phyloP scores from a whole-genome alignment of 2,329 filamentous ascomycete genomes.

The Purpureocillium lavendulum region DNA sequence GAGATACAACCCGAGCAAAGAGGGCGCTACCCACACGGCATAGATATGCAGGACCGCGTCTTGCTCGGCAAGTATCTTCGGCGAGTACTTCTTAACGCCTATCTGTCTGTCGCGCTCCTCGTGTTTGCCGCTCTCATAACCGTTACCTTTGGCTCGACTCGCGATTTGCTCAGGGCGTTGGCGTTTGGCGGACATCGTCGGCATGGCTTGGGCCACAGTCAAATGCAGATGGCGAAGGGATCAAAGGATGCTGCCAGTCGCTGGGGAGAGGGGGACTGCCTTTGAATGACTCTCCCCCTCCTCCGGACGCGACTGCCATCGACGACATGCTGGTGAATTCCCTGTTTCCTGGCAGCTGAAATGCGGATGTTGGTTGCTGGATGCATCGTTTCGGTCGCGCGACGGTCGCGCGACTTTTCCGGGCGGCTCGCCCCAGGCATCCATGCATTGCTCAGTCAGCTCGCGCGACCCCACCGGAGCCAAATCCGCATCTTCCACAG shows the following conservation, averaged over 20 bases:
- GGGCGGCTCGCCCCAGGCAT: background rate
- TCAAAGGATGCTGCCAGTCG: background rate
- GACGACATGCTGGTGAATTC: background rate
- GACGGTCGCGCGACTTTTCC: background rate
- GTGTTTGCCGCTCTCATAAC: background rate
- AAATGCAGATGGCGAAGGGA: background rate
- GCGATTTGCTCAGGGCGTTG: background rate
- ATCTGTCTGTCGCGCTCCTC: background rate
- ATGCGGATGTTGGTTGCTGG: background rate
- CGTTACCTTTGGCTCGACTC: background rate
- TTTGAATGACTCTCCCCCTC: background rate
- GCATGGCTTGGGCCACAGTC: background rate
- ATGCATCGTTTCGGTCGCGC: background rate
- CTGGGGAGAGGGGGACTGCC: background rate
- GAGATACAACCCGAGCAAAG: background rate
- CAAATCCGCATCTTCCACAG: too few relatives aligned
- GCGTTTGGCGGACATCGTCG: background rate
- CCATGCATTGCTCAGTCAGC: background rate
- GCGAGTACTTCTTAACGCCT: background rate
- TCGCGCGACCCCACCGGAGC: too few relatives aligned
- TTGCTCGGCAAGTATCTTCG: background rate
- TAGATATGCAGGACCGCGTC: background rate
- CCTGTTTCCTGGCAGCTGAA: background rate
- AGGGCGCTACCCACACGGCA: too few relatives aligned
- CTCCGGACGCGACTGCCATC: background rate